Conservation (phyloP, 2,329 filamentous ascomycete genomes). For the Orbilia brochopaga region DNA sequence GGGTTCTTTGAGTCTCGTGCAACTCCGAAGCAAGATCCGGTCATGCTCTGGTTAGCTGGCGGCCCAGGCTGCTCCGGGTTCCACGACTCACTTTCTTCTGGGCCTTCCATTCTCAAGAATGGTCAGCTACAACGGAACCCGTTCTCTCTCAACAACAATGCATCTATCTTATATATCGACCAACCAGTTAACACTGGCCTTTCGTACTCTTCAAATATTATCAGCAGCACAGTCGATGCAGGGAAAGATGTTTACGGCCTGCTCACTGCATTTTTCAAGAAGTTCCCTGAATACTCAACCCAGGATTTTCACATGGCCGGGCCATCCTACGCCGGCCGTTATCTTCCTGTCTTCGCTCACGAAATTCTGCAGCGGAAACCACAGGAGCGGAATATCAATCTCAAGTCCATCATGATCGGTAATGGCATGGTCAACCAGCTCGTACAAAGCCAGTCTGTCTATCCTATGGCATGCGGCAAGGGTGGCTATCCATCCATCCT, state of each 20-base stretch:
- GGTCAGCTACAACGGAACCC: slow-evolving; percentile 83
- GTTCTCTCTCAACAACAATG: slow-evolving; percentile 93
- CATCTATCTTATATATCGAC: slow-evolving; percentile 98
- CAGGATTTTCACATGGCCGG: slow-evolving; percentile 98
- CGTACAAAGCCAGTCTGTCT: slow-evolving; percentile 94
- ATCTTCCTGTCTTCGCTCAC: slow-evolving; percentile 87
- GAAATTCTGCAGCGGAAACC: slow-evolving; percentile 93
- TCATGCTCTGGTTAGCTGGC: slow-evolving; percentile 93
- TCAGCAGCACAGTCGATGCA: slow-evolving; percentile 91
- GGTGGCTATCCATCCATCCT: slow-evolving; percentile 91
- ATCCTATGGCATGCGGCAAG: slow-evolving; percentile 95
- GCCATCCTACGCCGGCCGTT: slow-evolving; percentile 93
- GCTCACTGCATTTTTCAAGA: slow-evolving; percentile 96
- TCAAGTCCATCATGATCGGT: slow-evolving; percentile 91
- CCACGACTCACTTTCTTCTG: slow-evolving; percentile 92
- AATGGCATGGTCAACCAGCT: slow-evolving; percentile 93
- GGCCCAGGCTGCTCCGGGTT: slow-evolving; percentile 96
- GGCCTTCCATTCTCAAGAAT: slow-evolving; percentile 86
- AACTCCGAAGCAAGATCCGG: slow-evolving; percentile 93
- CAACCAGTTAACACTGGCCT: slow-evolving; percentile 98
- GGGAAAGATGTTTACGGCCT: slow-evolving; percentile 98
- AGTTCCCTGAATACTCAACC: slow-evolving; percentile 92
- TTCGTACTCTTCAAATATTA: slow-evolving; percentile 83
- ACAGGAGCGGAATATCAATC: slow-evolving; percentile 91
- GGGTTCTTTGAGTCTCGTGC: slow-evolving; percentile 99